Percentiles rank a stretch among this genome's conserved stretches.
Conservation (phyloP, 1,284 basidiomycete species). For the Boletus semigastroideus region DNA sequence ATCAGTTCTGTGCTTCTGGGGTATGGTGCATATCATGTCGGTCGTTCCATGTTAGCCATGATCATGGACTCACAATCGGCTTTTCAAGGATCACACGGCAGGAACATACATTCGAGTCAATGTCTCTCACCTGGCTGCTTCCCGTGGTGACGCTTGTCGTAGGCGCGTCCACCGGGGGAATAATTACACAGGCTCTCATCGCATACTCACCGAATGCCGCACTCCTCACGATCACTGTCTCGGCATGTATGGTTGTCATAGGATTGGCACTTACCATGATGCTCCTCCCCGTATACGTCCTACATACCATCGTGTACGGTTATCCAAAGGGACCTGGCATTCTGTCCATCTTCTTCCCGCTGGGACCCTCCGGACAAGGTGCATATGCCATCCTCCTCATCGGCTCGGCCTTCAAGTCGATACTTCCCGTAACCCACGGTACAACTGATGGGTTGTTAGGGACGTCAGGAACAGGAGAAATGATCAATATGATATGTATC, state of each 20-base stretch:
- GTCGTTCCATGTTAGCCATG: slow-evolving; percentile 19
- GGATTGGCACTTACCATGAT: slow-evolving; percentile 56
- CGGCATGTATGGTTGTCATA: slow-evolving; percentile 55
- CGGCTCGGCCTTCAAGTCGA: slow-evolving; percentile 40
- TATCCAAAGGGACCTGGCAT: slow-evolving; percentile 47
- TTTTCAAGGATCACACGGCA: slow-evolving; percentile 59
- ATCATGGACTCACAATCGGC: slow-evolving; percentile 5
- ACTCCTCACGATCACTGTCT: slow-evolving; percentile 52
- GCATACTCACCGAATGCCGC: slow-evolving; percentile 49
- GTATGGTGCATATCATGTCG: slow-evolving; percentile 66
- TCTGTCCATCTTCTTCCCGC: slow-evolving; percentile 58
- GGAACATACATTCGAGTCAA: slow-evolving; percentile 50
- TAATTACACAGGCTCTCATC: slow-evolving; percentile 52
- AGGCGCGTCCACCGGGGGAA: slow-evolving; percentile 61
- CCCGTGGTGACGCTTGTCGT: slow-evolving; percentile 75
- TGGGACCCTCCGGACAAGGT: slow-evolving; percentile 62
- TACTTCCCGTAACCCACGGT: slow-evolving; percentile 36
- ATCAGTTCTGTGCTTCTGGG: slow-evolving; percentile 60
- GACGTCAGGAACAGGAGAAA: slow-evolving; percentile 35
- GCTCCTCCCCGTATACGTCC: slow-evolving; percentile 52
- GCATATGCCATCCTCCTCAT: slow-evolving; percentile 48
- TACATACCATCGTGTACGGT: slow-evolving; percentile 48
- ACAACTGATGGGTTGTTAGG: slow-evolving; percentile 27
- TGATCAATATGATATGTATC: slow-evolving; percentile 44
- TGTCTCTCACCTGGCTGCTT: slow-evolving; percentile 68